Percentiles rank a stretch among this genome's conserved stretches.
phyloP scores from a whole-genome alignment of 164 flowering plant genomes.

The Umbellularia californica region DNA sequence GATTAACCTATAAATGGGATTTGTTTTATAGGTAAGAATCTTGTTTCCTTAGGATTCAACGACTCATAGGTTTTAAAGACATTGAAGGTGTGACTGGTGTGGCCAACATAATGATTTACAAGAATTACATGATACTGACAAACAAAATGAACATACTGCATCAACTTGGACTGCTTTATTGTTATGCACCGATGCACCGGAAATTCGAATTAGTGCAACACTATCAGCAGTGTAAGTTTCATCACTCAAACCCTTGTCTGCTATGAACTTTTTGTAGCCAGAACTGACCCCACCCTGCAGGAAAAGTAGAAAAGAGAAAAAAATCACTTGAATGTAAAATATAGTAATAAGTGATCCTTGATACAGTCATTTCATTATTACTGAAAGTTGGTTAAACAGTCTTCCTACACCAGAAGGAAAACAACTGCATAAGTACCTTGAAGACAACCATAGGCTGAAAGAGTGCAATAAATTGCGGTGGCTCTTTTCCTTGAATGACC shows the following conservation, averaged over 20 bases:
- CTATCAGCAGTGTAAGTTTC: conserved; percentile 72
- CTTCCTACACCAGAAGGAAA: background rate
- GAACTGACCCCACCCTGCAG: conserved; percentile 90
- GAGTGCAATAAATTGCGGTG: conserved; percentile 90
- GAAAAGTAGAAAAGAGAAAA: background rate
- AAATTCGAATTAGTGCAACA: conserved; percentile 76
- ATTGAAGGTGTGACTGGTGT: too few species aligned
- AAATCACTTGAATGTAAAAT: background rate
- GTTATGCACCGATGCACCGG: conserved; percentile 80
- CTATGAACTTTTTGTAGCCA: conserved; percentile 73
- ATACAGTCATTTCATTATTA: background rate
- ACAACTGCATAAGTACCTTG: conserved; percentile 47
- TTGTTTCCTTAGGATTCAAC: too few species aligned
- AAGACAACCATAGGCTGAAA: conserved; percentile 92
- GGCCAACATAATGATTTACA: background rate
- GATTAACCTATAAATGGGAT: too few species aligned
- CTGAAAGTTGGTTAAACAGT: background rate
- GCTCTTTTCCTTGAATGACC: conserved; percentile 84
- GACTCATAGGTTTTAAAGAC: too few species aligned
- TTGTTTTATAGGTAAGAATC: too few species aligned
- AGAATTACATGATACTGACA: too few species aligned
- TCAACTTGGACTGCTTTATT: conserved; percentile 89
- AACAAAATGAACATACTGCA: conserved; percentile 42
- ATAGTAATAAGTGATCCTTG: background rate
- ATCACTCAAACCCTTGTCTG: conserved; percentile 73